Base-by-base conservation (phyloP, 2,329 filamentous ascomycete genomes). In the Fusarium falciforme region DNA sequence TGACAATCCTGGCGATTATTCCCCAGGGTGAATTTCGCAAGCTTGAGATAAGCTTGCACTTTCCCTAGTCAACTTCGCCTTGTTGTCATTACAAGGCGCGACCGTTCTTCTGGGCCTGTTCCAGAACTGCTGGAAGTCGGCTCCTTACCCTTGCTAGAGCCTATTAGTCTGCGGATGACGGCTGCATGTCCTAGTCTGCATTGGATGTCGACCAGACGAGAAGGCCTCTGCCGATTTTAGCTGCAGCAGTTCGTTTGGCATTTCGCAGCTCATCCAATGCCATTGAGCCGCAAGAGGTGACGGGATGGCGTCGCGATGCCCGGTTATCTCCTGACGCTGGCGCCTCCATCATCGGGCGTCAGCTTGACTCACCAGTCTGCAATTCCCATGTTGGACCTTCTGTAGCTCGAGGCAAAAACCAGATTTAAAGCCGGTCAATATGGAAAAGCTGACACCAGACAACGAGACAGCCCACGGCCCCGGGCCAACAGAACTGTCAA, bases 271-370 rank as follows among this genome's bases (percentile, higher is more conserved):
- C 58, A 36, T 40, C 47, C 57, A 63, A 58, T 36, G 29, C 54
- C 57, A 63, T 61, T 36, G 29, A 72, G 71, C 64, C 55, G 64
- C 42, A 60, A 64, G 40, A 55, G 27, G 42, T n/a, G 63, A 10
- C 33, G 29, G 55, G 40, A n/a, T 38, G 22, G 25, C n/a, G 40
- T 59, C 20, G 54, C 20, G 55, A 61, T 66, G 40, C n/a, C 52
- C 57, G 60, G 64, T 67, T 74, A 74, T 74, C 59, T 70, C 68
- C 71, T 72, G 61, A 67, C 61, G 42, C 55, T 40, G 25, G 44
- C 11, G 29, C 22, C 17, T 27, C 12, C 44, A 60, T 44, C 36
- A n/a, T 61, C 27, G 58, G 38, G 20, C 38, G 38, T 12, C 27
- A 61, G 11, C 58, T 44, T 44, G 29, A 59, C 47, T 35, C 20